phyloP scores from a whole-genome alignment of 2,329 filamentous ascomycete species.

The Sclerotinia glacialis region DNA sequence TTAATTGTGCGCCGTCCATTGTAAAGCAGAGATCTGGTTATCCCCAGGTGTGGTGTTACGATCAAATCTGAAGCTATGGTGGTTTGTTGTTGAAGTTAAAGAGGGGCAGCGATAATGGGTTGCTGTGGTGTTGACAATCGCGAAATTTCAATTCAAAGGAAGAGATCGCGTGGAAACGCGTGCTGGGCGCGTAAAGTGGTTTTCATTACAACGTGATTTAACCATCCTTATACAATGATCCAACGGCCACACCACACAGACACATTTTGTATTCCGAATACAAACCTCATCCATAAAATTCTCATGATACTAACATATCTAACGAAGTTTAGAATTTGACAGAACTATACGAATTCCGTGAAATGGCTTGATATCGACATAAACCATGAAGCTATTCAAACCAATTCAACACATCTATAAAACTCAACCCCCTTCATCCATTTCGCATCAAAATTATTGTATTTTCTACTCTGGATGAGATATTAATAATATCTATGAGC shows the following conservation, averaged over 20 bases:
- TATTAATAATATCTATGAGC: too few species aligned
- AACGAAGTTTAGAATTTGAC: neutral
- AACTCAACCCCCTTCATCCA: too few species aligned
- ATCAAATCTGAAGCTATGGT: neutral
- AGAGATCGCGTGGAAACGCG: constrained; percentile 19
- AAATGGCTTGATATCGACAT: too few species aligned
- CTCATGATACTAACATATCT: too few species aligned
- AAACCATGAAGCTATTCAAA: too few species aligned
- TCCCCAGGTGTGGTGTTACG: neutral
- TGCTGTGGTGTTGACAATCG: constrained; percentile 15
- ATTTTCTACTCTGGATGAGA: too few species aligned
- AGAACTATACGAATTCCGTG: neutral
- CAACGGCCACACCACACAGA: too few species aligned
- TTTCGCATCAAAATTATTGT: too few species aligned
- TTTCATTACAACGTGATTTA: neutral
- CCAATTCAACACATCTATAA: too few species aligned
- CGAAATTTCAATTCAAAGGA: constrained; percentile 20
- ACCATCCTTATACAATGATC: too few species aligned
- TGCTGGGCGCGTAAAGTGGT: constrained; percentile 17
- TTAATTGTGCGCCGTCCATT: constrained; percentile 70
- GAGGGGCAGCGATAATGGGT: neutral
- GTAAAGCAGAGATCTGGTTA: neutral
- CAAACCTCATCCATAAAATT: too few species aligned
- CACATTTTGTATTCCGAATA: too few species aligned
- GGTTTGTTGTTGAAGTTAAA: constrained; percentile 4